phyloP scores from a whole-genome alignment of 495 filamentous ascomycete species.

The Talaromyces adpressus region DNA sequence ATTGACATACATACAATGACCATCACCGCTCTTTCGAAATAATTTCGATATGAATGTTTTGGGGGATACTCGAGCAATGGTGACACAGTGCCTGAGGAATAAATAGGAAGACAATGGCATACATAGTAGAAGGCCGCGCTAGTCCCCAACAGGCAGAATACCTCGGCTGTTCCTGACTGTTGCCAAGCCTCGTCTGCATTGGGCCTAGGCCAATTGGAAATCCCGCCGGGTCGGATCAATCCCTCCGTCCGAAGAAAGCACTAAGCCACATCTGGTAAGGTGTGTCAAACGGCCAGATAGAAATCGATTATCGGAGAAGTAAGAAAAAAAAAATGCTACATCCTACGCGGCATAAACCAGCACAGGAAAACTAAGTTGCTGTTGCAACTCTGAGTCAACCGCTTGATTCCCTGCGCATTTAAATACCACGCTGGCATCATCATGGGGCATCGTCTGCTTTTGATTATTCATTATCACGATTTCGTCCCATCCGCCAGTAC shows the following conservation, averaged over 20 bases:
- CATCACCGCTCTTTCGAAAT: not conserved
- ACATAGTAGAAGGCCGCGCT: not conserved
- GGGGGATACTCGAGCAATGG: not conserved
- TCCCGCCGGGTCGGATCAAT: not conserved
- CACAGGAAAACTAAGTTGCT: slow-evolving; percentile 15
- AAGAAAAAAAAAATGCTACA: slow-evolving; percentile 22
- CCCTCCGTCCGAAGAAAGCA: not conserved
- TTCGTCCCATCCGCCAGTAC: not conserved
- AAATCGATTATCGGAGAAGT: not conserved
- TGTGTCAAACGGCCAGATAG: not conserved
- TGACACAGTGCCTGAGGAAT: not conserved
- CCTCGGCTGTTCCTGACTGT: not conserved
- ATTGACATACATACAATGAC: not conserved
- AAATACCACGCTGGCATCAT: not conserved
- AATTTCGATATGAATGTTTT: not conserved
- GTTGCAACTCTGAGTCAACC: slow-evolving; percentile 3
- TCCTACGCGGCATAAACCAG: slow-evolving; percentile 40
- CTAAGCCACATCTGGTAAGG: not conserved
- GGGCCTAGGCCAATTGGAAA: not conserved
- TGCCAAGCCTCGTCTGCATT: not conserved
- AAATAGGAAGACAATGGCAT: too few relatives aligned
- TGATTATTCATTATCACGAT: not conserved
- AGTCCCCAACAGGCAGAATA: not conserved
- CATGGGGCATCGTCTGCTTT: not conserved
- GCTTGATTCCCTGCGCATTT: not conserved